A percentile compares a stretch with the other conserved stretches of the same genome.
phyloP scores from a whole-genome alignment of 495 filamentous ascomycete species.

The Penicillium angulare region DNA sequence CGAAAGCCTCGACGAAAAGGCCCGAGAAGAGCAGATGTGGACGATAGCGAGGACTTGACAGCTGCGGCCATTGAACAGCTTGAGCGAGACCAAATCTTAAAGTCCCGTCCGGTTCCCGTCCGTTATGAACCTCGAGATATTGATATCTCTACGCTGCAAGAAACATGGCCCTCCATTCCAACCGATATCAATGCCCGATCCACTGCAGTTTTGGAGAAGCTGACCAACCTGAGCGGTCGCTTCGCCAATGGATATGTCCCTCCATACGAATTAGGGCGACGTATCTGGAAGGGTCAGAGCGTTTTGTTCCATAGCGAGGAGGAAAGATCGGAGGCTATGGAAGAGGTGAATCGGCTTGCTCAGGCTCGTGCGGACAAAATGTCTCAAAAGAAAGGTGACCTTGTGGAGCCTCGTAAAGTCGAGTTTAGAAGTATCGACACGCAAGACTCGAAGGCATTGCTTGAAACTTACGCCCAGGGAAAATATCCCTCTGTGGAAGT shows the following conservation, averaged over 20 bases:
- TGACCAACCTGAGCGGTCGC: conserved; percentile 35
- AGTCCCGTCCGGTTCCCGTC: conserved; percentile 28
- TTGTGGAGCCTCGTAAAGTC: conserved; percentile 35
- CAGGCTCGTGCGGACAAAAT: conserved; percentile 42
- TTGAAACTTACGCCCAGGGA: conserved; percentile 69
- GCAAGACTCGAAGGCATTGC: conserved; percentile 60
- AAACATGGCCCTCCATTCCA: conserved; percentile 47
- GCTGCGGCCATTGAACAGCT: conserved; percentile 30
- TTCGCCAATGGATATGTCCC: conserved; percentile 39
- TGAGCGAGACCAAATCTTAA: conserved; percentile 30
- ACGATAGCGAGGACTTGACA: conserved; percentile 28
- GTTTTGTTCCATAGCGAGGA: conserved; percentile 40
- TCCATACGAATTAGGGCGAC: conserved; percentile 37
- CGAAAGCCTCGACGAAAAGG: conserved; percentile 8
- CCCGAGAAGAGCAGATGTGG: conserved; percentile 12
- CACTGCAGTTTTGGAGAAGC: conserved; percentile 37
- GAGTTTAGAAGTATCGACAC: conserved; percentile 46
- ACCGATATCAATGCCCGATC: conserved; percentile 25
- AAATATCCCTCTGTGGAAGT: conserved; percentile 31
- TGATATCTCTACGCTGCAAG: conserved; percentile 27
- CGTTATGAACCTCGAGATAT: conserved; percentile 36
- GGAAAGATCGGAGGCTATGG: conserved; percentile 38
- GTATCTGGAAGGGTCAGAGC: conserved; percentile 40
- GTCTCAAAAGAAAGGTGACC: conserved; percentile 39
- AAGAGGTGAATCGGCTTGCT: conserved; percentile 35